A percentile compares a stretch with the other conserved stretches of the same genome.
Evolutionary conservation across 106 monocot species (phyloP).

Genomic region (Dioscorea zingiberensis): DNA sequence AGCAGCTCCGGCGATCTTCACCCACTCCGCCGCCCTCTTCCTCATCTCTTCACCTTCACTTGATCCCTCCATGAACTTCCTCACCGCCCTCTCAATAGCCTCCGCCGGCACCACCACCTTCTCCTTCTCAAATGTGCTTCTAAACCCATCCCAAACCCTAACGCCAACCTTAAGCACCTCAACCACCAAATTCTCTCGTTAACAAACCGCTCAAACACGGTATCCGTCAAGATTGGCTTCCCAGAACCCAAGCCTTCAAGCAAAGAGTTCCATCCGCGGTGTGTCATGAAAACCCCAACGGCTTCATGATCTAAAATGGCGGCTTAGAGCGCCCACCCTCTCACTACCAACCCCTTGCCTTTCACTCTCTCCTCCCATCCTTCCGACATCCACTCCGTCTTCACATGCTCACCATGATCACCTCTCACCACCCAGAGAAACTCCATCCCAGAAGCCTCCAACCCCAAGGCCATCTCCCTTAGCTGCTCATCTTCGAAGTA

Average conservation of each 20-base stretch:
- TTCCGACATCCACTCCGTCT: neutral
- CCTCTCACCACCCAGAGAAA: conserved; percentile 3
- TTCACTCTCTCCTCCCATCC: conserved; percentile 5
- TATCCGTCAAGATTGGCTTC: conserved; percentile 10
- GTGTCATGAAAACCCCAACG: conserved; percentile 6
- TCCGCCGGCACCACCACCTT: no score
- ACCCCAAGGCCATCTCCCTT: neutral
- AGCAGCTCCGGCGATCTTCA: no score
- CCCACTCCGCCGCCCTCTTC: no score
- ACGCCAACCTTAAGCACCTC: neutral
- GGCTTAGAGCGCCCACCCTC: conserved; percentile 5
- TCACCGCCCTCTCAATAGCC: no score
- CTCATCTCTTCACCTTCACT: no score
- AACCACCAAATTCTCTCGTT: conserved; percentile 15
- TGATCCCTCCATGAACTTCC: no score
- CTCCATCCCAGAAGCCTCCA: neutral
- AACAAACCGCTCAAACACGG: conserved; percentile 7
- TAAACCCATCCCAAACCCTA: conserved; percentile 5
- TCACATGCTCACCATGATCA: neutral
- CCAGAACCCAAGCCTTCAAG: conserved; percentile 4
- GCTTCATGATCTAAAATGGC: conserved; percentile 1
- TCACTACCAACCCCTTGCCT: conserved; percentile 3
- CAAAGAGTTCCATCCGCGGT: conserved; percentile 19
- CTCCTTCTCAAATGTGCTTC: neutral
- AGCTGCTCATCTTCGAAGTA: conserved; percentile 4